Percentiles rank a stretch among this genome's conserved stretches.
phyloP scores from a whole-genome alignment of 2,329 filamentous ascomycete genomes.

The Colletotrichum chrysophilum region DNA sequence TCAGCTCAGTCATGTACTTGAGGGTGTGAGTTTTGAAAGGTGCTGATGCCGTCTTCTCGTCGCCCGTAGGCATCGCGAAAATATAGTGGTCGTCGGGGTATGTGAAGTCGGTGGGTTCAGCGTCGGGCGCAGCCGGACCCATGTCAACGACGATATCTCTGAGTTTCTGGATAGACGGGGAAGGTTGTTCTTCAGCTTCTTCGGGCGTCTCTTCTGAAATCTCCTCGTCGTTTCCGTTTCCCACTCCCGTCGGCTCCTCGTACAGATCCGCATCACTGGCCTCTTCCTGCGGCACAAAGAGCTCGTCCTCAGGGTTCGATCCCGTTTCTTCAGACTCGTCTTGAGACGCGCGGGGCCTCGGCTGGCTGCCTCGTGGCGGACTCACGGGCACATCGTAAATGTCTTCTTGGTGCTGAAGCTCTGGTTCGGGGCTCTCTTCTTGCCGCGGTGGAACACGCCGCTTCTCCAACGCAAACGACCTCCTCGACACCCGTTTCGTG shows the following conservation, averaged over 20 bases:
- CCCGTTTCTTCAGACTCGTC: neutral
- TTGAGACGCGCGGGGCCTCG: neutral
- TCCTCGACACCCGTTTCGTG: neutral
- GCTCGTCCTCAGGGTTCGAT: neutral
- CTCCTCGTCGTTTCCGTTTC: neutral
- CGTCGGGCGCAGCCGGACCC: neutral
- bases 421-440: neutral
- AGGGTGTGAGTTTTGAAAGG: neutral
- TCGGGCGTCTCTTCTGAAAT: neutral
- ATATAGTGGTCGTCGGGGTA: slow-evolving; percentile 9
- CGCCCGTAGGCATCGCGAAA: neutral
- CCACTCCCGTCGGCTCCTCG: slow-evolving; percentile 3
- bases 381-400: neutral
- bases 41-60: neutral
- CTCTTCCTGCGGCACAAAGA: neutral
- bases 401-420: neutral
- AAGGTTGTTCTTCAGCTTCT: neutral
- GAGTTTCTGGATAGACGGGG: neutral
- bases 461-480: neutral
- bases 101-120: neutral
- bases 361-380: neutral
- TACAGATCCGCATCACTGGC: neutral
- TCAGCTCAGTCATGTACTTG: slow-evolving; percentile 3
- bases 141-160: neutral
- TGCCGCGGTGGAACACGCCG: neutral